Evolutionary conservation across 1,284 basidiomycete genomes (phyloP).

Genomic region (Stygiomarasmius scandens): DNA sequence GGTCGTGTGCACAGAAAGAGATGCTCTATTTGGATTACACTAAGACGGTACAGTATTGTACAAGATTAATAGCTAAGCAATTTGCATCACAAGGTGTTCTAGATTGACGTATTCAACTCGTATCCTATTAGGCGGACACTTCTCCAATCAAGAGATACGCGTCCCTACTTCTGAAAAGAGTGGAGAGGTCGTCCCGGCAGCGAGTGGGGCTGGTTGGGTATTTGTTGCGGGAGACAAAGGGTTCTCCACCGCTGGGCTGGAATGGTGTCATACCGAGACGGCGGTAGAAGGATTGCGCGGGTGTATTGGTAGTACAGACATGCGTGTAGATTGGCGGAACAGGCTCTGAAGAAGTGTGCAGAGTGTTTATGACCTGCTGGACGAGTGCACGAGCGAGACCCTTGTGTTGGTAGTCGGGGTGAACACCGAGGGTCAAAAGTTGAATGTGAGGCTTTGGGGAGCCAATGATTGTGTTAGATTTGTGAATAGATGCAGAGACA

Average conservation of each 20-base stretch:
- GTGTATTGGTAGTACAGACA: conserved; percentile 40
- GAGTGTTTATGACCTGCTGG: conserved; percentile 30
- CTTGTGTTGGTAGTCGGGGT: conserved; percentile 46
- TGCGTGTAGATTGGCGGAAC: conserved; percentile 36
- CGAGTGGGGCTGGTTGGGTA: conserved; percentile 1
- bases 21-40: not conserved
- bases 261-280: conserved; percentile 35
- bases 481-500: conserved; percentile 46
- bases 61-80: not conserved
- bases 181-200: not conserved
- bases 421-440: conserved; percentile 62
- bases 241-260: not conserved
- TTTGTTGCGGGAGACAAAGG: conserved; percentile 11
- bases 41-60: too few relatives aligned
- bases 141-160: conserved; percentile 14
- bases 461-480: conserved; percentile 11
- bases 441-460: conserved; percentile 40
- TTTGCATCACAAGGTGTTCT: too few relatives aligned
- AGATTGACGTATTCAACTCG: not conserved
- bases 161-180: conserved; percentile 12
- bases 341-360: conserved; percentile 10
- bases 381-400: conserved; percentile 56
- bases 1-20: not conserved
- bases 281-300: conserved; percentile 44
- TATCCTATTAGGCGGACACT: not conserved